Evolutionary conservation across 2,329 filamentous ascomycete species (phyloP), one percentile per base, ranked within the genome.

Genomic region (Chaetothyriales sp.): DNA sequence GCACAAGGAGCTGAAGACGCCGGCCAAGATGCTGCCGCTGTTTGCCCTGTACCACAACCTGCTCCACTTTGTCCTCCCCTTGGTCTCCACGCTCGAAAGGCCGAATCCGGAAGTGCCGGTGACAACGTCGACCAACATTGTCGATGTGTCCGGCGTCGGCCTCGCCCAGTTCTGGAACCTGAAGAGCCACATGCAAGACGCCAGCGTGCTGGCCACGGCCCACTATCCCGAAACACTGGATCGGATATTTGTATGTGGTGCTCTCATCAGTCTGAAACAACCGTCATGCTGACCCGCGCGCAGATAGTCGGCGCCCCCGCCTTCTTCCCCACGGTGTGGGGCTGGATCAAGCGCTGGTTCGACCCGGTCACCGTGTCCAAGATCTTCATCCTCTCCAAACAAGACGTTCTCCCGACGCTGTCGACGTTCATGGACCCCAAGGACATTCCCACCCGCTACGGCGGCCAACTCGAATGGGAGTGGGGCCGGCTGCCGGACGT

Each of bases 151-250:
- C 15, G 82, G 83, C 13, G 89, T 95, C 22, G 87, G 87, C 5
- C 68, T 97, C 67, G 88, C 86, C 72, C 89, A 94, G 71, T 95
- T 95, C 67, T 95, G 90, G 90, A 94, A 94, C 69, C 70, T 97
- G 56, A 92, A 94, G 73, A 73, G 72, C 20, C 90, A 95, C 68
- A 94, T 97, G 89, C 89, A 95, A 70, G 85, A 89, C 63, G 89
- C 89, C 1, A 89, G 85, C 63, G 80, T 83, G 54, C 74, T 95
- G 51, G 90, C 90, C 5, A 95, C 89, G 2, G 88, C 89, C 4
- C 86, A 95, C 70, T 97, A 95, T 66, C 90, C 90, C 0, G 90
- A 97, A 70, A 97, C 89, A 0, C 72, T 95, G 48, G 90, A 94
- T 66, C 78, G 86, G 60, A 86, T 85, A 67, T 88, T 83, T 64